Conservation (phyloP, 495 filamentous ascomycete genomes). For the Cenococcum geophilum region DNA sequence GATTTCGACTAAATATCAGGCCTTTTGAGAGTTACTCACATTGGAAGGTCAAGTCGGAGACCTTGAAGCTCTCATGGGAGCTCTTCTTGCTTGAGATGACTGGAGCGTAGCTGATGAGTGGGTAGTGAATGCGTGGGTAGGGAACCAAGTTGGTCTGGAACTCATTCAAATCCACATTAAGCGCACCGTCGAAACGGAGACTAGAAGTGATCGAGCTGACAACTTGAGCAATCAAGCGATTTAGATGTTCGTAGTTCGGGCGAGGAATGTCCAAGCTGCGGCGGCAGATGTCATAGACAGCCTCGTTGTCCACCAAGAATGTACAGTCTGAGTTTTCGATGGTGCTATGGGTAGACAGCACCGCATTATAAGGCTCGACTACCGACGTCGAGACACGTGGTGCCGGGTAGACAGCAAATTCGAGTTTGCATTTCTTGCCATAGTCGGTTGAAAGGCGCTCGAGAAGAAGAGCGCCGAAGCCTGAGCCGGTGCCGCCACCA, state of each 20-base stretch:
- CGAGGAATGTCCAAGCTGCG: constrained; percentile 84
- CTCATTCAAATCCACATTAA: constrained; percentile 89
- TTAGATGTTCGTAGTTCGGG: constrained; percentile 79
- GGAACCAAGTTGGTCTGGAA: constrained; percentile 95
- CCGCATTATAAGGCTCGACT: constrained; percentile 90
- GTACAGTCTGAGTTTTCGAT: constrained; percentile 92
- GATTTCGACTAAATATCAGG: background rate
- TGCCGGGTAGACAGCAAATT: constrained; percentile 85
- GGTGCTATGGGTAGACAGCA: constrained; percentile 85
- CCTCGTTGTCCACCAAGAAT: constrained; percentile 89
- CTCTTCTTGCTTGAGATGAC: constrained; percentile 77
- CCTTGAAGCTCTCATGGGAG: constrained; percentile 87
- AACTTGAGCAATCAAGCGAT: constrained; percentile 78
- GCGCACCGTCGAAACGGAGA: constrained; percentile 81
- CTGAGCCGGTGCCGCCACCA: constrained; percentile 85
- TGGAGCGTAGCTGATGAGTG: constrained; percentile 81
- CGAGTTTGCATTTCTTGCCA: constrained; percentile 91
- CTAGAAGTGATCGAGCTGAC: constrained; percentile 89
- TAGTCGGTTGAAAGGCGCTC: constrained; percentile 86
- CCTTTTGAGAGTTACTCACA: constrained; percentile 46
- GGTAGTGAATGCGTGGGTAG: constrained; percentile 88
- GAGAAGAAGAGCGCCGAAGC: constrained; percentile 79
- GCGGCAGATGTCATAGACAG: constrained; percentile 87
- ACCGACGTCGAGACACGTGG: constrained; percentile 81
- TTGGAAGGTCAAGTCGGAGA: constrained; percentile 79